These are phyloP conservation scores for Radiomyces spectabilis DNA, from an alignment of 192 early-diverging fungal genomes.

Conservation along the genomic window DNA sequence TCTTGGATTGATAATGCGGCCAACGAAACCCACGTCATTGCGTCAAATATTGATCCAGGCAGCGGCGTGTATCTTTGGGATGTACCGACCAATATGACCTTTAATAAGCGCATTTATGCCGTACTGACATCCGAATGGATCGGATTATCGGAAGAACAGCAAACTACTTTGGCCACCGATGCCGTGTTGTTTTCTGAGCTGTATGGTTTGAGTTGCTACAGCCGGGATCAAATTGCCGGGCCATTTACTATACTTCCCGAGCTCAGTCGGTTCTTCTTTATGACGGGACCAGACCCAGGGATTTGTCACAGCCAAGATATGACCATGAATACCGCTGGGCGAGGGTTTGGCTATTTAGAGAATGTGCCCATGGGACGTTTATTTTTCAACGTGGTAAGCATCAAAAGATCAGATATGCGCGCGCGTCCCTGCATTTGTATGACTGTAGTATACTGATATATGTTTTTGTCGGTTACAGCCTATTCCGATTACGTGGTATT, in stretches of 20 bases:
- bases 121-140: not conserved
- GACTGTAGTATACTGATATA: no score
- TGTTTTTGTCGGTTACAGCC: no score
- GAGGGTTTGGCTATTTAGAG: not conserved
- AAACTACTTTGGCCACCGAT: not conserved
- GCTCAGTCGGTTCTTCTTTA: constrained; percentile 2
- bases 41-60: not conserved
- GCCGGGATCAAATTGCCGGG: not conserved
- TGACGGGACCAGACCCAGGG: constrained; percentile 9
- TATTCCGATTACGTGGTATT: constrained; percentile 12
- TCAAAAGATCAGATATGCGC: no score
- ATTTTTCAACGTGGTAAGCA: constrained; percentile 10
- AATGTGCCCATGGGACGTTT: constrained; percentile 4
- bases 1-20: not conserved
- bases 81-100: not conserved
- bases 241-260: constrained; percentile 7
- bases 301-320: no score
- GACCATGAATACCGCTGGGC: not conserved
- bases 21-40: not conserved
- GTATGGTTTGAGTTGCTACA: not conserved
- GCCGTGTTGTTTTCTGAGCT: not conserved
- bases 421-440: no score
- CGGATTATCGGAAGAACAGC: not conserved
- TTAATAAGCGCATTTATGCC: constrained; percentile 1
- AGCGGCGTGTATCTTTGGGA: constrained; percentile 12